These are phyloP conservation scores for Hypoxylon perforatum DNA, from an alignment of 495 filamentous ascomycete genomes.

Conservation along the genomic window DNA sequence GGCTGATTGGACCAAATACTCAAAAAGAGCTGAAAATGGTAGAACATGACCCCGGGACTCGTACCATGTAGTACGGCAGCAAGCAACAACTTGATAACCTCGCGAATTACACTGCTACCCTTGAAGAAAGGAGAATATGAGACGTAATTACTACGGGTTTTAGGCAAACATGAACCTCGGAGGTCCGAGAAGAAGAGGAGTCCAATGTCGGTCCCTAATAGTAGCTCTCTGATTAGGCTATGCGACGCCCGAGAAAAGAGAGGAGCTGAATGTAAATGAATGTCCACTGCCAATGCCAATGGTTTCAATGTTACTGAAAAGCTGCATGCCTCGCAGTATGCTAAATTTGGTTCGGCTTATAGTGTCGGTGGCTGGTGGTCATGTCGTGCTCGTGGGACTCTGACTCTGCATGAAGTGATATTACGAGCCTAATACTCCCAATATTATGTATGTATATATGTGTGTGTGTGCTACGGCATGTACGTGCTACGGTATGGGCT, in stretches of 20 bases:
- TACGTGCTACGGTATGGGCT: neutral
- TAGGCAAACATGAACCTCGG: slow-evolving; percentile 25
- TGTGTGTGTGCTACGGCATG: too few species aligned
- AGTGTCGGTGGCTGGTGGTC: too few species aligned
- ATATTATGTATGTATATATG: too few species aligned
- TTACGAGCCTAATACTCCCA: too few species aligned
- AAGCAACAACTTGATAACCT: slow-evolving; percentile 1
- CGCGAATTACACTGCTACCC: slow-evolving; percentile 9
- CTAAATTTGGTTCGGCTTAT: neutral
- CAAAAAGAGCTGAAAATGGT: slow-evolving; percentile 38
- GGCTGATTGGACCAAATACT: slow-evolving; percentile 29
- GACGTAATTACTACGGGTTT: slow-evolving; percentile 10
- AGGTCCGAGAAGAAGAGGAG: slow-evolving; percentile 17
- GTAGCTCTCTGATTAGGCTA: slow-evolving; percentile 31
- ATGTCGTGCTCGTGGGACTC: too few species aligned
- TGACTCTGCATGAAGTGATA: too few species aligned
- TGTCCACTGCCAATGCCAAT: neutral
- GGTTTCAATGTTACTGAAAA: neutral
- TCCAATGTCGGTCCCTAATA: slow-evolving; percentile 21
- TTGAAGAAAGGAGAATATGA: slow-evolving; percentile 1
- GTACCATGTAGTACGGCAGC: too few species aligned
- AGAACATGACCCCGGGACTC: neutral
- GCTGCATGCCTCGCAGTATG: neutral
- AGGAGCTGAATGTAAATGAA: slow-evolving; percentile 15
- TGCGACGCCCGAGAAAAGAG: slow-evolving; percentile 18